Base-by-base conservation (phyloP, 2,329 filamentous ascomycete genomes). In the Trichophyton rubrum region DNA sequence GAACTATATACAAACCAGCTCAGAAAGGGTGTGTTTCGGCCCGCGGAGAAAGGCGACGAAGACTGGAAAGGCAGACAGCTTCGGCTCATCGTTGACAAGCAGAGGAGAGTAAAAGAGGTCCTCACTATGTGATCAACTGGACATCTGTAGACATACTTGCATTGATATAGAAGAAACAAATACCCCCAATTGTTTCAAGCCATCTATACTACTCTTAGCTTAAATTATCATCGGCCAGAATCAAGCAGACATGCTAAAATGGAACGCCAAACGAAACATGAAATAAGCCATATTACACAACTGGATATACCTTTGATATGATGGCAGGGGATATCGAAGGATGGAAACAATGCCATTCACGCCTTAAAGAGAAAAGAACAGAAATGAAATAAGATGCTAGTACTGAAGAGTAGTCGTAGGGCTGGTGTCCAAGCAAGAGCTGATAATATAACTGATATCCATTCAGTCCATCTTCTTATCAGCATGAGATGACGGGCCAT, bases 1-100 rank as follows among this genome's bases (percentile, higher is more conserved):
- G 86, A 89, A 74, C 77, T 89, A 9, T 89, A 83, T 68, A 81
- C 80, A 1, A 80, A 84, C 33, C 78, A 77, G 17, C 69, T 88
- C 61, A 78, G 85, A 60, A 68, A 72, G 27, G 85, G 85, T 1
- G 74, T 85, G 33, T 81, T 87, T 63, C 74, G 68, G 51, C 72
- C 59, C 20, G 40, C 56, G 59, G 20, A 38, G 0, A 55, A 61
- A 40, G 61, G 64, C 0, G 63, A 67, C 1, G 70, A 24, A 11
- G 43, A 76, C 17, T 78, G 75, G 67, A 70, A 76, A 27, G 78
- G 78, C 5, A 75, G 77, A 63, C 85, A 88, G 69, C 72, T 89
- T 65, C 76, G 84, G 60, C 71, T 89, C 56, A 74, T 86, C 8
- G 82, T 89, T 1, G 79, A 80, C 47, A 78, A 78, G 64, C 79